Base-by-base conservation (phyloP, 2,329 filamentous ascomycete genomes). In the Hypomyces perniciosus region DNA sequence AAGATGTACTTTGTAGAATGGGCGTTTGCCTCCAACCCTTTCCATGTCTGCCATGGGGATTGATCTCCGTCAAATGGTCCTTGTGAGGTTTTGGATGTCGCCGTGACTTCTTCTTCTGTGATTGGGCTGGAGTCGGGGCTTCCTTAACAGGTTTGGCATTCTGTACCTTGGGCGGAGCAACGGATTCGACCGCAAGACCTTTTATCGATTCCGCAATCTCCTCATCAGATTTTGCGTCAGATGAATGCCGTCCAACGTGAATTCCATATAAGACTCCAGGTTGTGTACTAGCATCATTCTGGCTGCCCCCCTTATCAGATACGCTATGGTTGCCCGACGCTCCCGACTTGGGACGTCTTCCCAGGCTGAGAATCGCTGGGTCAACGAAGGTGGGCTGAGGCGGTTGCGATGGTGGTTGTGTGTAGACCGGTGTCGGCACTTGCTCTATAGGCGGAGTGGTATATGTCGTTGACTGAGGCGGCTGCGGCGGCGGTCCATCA, bases 341-440 rank as follows among this genome's bases (percentile, higher is more conserved):
- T 10, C 51, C 61, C 0, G 63, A 61, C 28, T 57, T 63, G 1
- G 75, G 70, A 4, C 68, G 70, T 43, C 72, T 72, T 26, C 74
- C 74, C 45, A 88, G 79, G 63, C 88, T 90, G 42, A 95, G 65
- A 50, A 95, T 95, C 4, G 89, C 89, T 8, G 89, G 89, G 60
- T 95, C 89, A n/a, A 85, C 77, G 61, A 93, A 90, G 0, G 74
- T 61, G 30, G 71, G 59, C 56, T 71, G 65, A 47, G 59, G 53
- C 41, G 61, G 58, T 35, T 61, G 65, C 46, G 61, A 55, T n/a
- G 62, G 37, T 10, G 27, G 28, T 12, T 41, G 46, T 30, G 37
- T 4, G n/a, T 41, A 41, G 26, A 29, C 8, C 2, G 46, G 46
- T 10, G 37, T 26, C n/a, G 34, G 33, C 20, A 39, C 26, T 12